phyloP scores from a whole-genome alignment of 805 yeast genomes.

The Komagataella kurtzmanii region DNA sequence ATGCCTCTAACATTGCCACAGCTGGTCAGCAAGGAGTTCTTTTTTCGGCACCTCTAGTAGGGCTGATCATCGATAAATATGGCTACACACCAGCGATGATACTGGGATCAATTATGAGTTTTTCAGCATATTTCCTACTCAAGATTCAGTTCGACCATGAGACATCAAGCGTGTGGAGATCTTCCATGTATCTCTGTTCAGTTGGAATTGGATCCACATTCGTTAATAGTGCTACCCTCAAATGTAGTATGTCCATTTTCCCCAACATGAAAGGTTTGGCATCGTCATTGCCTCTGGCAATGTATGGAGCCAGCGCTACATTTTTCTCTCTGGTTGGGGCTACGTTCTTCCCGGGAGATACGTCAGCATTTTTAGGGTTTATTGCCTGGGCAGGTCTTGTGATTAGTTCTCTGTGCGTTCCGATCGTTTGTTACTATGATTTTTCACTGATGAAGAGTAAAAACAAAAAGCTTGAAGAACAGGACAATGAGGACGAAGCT shows the following conservation, averaged over 20 bases:
- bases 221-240: conserved; percentile 49
- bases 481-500: too few species aligned
- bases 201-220: conserved; percentile 65
- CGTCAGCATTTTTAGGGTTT: conserved; percentile 37
- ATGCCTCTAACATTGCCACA: conserved; percentile 52
- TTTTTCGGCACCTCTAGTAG: conserved; percentile 54
- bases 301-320: conserved; percentile 65
- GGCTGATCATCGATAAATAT: conserved; percentile 43
- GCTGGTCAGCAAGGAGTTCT: conserved; percentile 57
- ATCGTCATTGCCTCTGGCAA: conserved; percentile 60
- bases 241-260: conserved; percentile 14
- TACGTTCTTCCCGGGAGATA: conserved; percentile 40
- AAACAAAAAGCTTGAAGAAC: too few species aligned
- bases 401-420: conserved; percentile 29
- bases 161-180: conserved; percentile 6
- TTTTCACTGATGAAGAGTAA: too few species aligned
- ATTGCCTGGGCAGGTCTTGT: conserved; percentile 27
- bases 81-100: conserved; percentile 46
- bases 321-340: conserved; percentile 46
- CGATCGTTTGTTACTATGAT: conserved; percentile 11
- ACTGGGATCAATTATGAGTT: conserved; percentile 26
- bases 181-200: conserved; percentile 27
- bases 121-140: too few species aligned
- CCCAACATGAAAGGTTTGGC: conserved; percentile 63
- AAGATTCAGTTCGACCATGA: too few species aligned